These are phyloP conservation scores for Bassia scoparia DNA, from an alignment of 148 eudicot species.

Conservation along the genomic window DNA sequence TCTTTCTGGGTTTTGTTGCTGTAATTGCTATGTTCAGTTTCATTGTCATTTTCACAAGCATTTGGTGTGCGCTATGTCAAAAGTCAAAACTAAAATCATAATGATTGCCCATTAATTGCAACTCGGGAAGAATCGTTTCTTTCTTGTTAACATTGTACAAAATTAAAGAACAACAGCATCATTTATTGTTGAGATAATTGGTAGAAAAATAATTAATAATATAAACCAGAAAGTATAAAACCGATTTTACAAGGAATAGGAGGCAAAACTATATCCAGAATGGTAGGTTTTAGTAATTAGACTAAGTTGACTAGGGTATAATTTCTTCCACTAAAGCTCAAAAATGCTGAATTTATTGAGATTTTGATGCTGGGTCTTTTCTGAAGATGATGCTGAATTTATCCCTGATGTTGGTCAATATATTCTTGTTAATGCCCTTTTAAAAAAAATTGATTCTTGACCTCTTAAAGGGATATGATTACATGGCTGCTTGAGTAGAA, in stretches of 20 bases:
- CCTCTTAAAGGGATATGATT: not conserved
- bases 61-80: slow-evolving; percentile 17
- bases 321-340: slow-evolving; percentile 14
- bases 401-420: not conserved
- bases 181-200: slow-evolving; percentile 24
- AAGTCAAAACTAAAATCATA: not conserved
- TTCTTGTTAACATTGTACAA: slow-evolving; percentile 16
- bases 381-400: not conserved
- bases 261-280: slow-evolving; percentile 15
- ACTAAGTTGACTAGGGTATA: slow-evolving; percentile 26
- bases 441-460: not conserved
- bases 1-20: not conserved
- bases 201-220: not conserved
- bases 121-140: not conserved
- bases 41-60: slow-evolving; percentile 27
- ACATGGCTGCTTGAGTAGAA: slow-evolving; percentile 4
- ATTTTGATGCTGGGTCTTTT: slow-evolving; percentile 17
- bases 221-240: not conserved
- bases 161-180: slow-evolving; percentile 19
- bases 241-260: slow-evolving; percentile 22
- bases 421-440: not conserved
- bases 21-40: not conserved
- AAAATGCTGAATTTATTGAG: slow-evolving; percentile 14
- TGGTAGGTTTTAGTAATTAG: slow-evolving; percentile 7
- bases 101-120: not conserved